These are phyloP conservation scores for Vigna mungo DNA, from an alignment of 306 rosid genomes.

Conservation along the genomic window DNA sequence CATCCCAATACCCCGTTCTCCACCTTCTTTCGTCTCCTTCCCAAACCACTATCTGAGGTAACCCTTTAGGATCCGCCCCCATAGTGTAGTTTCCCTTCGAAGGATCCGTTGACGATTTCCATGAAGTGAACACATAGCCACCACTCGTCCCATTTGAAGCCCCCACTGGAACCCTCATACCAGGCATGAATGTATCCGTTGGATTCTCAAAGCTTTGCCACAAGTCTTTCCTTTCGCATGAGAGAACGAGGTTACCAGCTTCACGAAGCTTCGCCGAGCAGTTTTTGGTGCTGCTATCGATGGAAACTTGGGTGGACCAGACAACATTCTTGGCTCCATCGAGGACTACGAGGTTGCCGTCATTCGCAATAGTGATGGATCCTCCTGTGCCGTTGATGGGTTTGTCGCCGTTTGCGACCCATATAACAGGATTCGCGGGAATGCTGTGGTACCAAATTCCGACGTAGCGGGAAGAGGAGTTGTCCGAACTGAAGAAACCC, in stretches of 20 bases:
- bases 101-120: slow-evolving; percentile 75
- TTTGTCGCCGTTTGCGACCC: slow-evolving; percentile 79
- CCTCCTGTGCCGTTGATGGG: slow-evolving; percentile 61
- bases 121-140: slow-evolving; percentile 50
- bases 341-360: slow-evolving; percentile 61
- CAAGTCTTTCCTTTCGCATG: background rate
- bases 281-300: background rate
- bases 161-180: slow-evolving; percentile 60
- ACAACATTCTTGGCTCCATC: slow-evolving; percentile 46
- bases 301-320: slow-evolving; percentile 60
- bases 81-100: slow-evolving; percentile 61
- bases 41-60: slow-evolving; percentile 80
- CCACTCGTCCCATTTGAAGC: slow-evolving; percentile 38
- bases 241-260: slow-evolving; percentile 63
- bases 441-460: slow-evolving; percentile 73
- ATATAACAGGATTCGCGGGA: slow-evolving; percentile 34
- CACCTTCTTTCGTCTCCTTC: slow-evolving; percentile 61
- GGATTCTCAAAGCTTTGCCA: slow-evolving; percentile 79
- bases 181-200: slow-evolving; percentile 73
- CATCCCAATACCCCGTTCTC: slow-evolving; percentile 91
- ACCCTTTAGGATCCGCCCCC: slow-evolving; percentile 74
- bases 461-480: slow-evolving; percentile 59
- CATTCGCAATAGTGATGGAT: slow-evolving; percentile 46
- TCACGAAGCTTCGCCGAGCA: slow-evolving; percentile 46
- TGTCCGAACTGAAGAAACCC: slow-evolving; percentile 67